Evolutionary conservation across 73 alveolate species (phyloP), one percentile per base, ranked within the genome.

Genomic region (Paramecium primaurelia): DNA sequence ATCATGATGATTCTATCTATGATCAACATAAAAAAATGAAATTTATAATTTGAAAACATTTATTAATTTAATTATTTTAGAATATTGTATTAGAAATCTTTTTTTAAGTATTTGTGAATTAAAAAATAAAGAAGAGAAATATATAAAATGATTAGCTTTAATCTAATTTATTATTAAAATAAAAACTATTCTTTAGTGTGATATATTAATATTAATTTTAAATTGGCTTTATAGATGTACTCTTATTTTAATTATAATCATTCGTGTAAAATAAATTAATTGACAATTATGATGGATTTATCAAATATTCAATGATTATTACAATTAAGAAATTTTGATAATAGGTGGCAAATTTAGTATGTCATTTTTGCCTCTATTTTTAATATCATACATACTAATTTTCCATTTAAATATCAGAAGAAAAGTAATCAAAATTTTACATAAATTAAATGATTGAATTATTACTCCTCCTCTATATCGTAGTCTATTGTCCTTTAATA

Each of bases 401-500:
- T 64, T 64, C 47, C 16, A 64, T 64, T 32, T 64, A 64, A 28
- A 64, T 18, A 34, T 64, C 42, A 28, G 6, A 32, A 14, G 54
- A 54, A 54, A n/a, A 54, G 84, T 64, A 32, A 32, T 32, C 84
- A 22, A 64, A 64, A 64, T 64, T 64, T 64, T 34, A 32, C 45
- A 64, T 32, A 14, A 32, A 64, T 32, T 64, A 64, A 64, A 64
- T 64, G 84, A 28, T 64, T 28, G 84, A 64, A 64, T 64, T 64
- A 64, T 64, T 64, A n/a, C 84, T 64, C 47, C 84, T 64, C 42
- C 84, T 73, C 59, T 73, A 73, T 38, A 44, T 73, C 34, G 59
- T 73, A 20, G 60, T 73, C 20, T 73, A 73, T 73, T 73, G 87
- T 73, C 87, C 87, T 36, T 38, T 73, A 16, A 73, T 73, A 36